Conservation (phyloP, 2,329 filamentous ascomycete species). For the Lachnellula hyalina region DNA sequence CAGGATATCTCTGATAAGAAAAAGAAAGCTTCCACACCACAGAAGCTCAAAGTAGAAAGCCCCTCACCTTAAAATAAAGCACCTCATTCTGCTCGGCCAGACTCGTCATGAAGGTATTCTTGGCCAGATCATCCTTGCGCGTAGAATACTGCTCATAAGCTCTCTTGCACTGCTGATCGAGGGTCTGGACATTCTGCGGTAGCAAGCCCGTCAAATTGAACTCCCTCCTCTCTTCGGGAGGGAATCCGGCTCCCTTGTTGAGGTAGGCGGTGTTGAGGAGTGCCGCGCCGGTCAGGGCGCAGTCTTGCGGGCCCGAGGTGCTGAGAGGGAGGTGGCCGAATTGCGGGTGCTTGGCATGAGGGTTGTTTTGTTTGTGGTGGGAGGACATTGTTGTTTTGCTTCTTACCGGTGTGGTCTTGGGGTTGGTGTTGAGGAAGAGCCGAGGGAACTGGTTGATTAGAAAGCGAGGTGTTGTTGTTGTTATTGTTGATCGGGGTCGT, state of each 20-base stretch:
- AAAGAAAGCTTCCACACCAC: too few relatives aligned
- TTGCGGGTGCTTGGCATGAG: conserved; percentile 30
- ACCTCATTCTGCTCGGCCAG: conserved; percentile 83
- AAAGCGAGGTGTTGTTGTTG: background rate
- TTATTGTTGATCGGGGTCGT: background rate
- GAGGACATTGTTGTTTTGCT: conserved; percentile 14
- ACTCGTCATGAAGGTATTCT: conserved; percentile 83
- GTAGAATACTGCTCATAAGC: conserved; percentile 76
- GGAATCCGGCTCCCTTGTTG: conserved; percentile 82
- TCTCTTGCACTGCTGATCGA: conserved; percentile 70
- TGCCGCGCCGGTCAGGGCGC: conserved; percentile 44
- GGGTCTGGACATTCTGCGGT: conserved; percentile 64
- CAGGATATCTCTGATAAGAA: too few relatives aligned
- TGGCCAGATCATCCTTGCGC: conserved; percentile 60
- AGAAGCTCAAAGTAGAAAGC: background rate
- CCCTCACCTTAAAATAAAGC: conserved; percentile 66
- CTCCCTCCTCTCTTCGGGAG: conserved; percentile 57
- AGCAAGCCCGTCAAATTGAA: conserved; percentile 72
- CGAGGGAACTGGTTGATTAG: background rate
- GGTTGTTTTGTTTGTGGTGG: conserved; percentile 18
- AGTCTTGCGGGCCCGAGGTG: conserved; percentile 44
- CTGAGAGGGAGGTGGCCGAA: conserved; percentile 43
- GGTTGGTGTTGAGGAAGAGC: background rate
- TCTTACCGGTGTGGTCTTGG: background rate
- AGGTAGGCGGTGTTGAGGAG: conserved; percentile 62